Conservation (phyloP, 768 basidiomycete genomes). For the Boletus coccyginus region DNA sequence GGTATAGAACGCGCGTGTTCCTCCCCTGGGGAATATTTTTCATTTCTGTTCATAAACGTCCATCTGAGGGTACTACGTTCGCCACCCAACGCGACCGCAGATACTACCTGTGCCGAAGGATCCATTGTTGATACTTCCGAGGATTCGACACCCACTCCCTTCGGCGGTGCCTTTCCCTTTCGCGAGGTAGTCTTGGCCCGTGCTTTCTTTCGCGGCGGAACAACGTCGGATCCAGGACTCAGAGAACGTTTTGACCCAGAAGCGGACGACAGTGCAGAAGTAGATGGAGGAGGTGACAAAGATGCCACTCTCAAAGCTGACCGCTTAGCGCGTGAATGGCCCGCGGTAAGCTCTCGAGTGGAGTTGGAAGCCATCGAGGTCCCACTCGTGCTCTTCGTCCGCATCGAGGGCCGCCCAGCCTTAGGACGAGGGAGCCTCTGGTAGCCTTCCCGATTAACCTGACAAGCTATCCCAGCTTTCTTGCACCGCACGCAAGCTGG, state of each 20-base stretch:
- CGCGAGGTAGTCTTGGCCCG: not conserved
- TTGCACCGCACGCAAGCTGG: conserved; percentile 27
- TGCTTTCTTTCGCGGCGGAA: conserved; percentile 9
- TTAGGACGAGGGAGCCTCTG: conserved; percentile 28
- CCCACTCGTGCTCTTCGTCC: not conserved
- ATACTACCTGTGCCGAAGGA: not conserved
- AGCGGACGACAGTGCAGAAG: not conserved
- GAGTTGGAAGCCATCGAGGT: not conserved
- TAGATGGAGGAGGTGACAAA: not conserved
- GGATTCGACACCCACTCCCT: not conserved
- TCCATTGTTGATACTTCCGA: not conserved
- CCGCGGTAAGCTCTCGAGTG: not conserved
- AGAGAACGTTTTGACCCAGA: conserved; percentile 15
- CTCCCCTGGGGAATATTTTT: not conserved
- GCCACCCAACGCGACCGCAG: not conserved
- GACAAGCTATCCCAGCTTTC: conserved; percentile 4
- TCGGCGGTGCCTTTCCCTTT: not conserved
- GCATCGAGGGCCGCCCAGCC: not conserved
- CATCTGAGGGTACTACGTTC: conserved; percentile 9
- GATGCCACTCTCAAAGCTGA: not conserved
- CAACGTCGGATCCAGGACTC: conserved; percentile 6
- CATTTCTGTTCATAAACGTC: conserved; percentile 15
- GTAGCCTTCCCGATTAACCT: conserved; percentile 5
- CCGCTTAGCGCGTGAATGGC: not conserved
- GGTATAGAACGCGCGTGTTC: not conserved